Evolutionary conservation across 139 green algal species (phyloP).

Genomic region (Tetraselmis striata): DNA sequence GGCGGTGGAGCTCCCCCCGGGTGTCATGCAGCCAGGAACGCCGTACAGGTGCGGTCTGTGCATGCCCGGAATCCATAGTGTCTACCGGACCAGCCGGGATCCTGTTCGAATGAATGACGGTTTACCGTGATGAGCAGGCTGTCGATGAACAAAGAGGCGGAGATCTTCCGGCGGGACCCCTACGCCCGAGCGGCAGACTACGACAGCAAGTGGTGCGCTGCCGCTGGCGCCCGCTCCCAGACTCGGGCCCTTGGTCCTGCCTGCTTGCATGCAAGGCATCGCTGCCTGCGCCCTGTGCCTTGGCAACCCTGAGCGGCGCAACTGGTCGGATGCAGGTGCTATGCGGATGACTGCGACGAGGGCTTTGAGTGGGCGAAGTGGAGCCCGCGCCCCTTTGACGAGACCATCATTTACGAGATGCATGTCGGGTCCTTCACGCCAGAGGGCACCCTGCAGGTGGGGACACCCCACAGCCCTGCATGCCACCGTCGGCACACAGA

Average conservation of each 20-base stretch:
- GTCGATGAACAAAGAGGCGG: not conserved
- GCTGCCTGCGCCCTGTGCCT: too few relatives aligned
- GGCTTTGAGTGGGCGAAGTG: constrained; percentile 16
- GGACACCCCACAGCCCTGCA: too few relatives aligned
- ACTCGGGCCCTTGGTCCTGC: too few relatives aligned
- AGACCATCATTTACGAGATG: constrained; percentile 63
- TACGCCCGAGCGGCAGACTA: constrained; percentile 36
- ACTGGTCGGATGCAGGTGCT: too few relatives aligned
- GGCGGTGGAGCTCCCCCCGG: not conserved
- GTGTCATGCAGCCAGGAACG: not conserved
- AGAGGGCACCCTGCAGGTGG: constrained; percentile 35
- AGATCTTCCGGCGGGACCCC: constrained; percentile 25
- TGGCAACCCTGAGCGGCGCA: too few relatives aligned
- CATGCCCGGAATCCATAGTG: too few relatives aligned
- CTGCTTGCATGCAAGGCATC: too few relatives aligned
- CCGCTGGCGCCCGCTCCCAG: too few relatives aligned
- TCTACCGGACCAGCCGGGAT: too few relatives aligned
- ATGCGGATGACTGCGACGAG: constrained; percentile 19
- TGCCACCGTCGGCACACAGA: too few relatives aligned
- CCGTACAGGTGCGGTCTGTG: not conserved
- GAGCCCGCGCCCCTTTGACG: constrained; percentile 24
- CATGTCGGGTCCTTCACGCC: constrained; percentile 58
- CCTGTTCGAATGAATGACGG: too few relatives aligned
- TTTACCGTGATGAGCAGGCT: too few relatives aligned
- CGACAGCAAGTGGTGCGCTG: constrained; percentile 30